Base-by-base conservation (phyloP, 1,284 basidiomycete species). In the Lignosus rhinocerotis region DNA sequence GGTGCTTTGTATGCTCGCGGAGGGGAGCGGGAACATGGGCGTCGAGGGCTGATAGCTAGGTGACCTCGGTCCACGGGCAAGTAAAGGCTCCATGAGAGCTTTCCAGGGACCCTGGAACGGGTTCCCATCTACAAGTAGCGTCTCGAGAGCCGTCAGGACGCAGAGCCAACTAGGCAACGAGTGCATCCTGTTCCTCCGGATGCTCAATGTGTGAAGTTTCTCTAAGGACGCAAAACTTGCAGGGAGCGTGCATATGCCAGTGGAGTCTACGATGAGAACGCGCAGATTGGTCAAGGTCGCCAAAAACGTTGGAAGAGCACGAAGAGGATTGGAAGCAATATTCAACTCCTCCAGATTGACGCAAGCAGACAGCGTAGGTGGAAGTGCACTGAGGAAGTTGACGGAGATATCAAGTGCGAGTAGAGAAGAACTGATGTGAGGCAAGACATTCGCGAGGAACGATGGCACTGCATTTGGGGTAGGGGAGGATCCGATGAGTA, bases 81-180 rank as follows among this genome's bases (percentile, higher is more conserved):
- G 76, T 47, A 93, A 74, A 3, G 94, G 94, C 58, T 91, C 89
- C 30, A 97, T 87, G 55, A 99, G 80, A 33, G 89, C 87, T 68
- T 87, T 85, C 94, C 96, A 98, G 3, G 94, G 90, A 3, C 91
- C 89, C 62, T 92, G 88, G 75, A 98, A 97, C 8, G 93, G 91
- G 72, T 99, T 99, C 33, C 89, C 92, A 66, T 98, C 96, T 32
- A 99, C 85, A 62, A 90, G 88, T 2, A 99, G 80, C 5, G 88
- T 90, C 72, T 96, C 93, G 49, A 99, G 81, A 41, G 85, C 84
- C 17, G 85, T 81, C 33, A 99, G 80, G 34, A 92, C 83, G 71
- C 92, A 93, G 44, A 99, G 80, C 96, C 97, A 99, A 61, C 90
- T 87, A 3, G 96, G 96, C 32, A 99, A 80, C n/a, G 88, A 84